Percentiles rank a stretch among this genome's conserved stretches.
Conservation (phyloP, 2,329 filamentous ascomycete genomes). For the Zymoseptoria ardabiliae region DNA sequence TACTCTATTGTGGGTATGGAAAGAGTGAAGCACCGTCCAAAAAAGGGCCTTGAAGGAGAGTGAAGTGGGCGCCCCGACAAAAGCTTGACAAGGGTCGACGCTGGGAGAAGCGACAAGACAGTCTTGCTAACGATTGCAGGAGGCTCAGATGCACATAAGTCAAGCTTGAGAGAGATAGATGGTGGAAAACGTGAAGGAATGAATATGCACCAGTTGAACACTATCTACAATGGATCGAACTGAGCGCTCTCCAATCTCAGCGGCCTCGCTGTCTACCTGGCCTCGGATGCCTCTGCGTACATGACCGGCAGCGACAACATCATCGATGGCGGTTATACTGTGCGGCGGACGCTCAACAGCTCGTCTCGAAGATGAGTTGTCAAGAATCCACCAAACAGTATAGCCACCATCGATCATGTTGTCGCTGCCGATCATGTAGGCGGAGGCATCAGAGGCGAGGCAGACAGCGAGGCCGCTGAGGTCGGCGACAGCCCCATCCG, state of each 20-base stretch:
- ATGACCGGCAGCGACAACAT: constrained; percentile 71
- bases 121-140: no score
- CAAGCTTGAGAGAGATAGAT: no score
- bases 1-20: no score
- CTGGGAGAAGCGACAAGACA: no score
- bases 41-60: no score
- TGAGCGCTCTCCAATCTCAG: constrained; percentile 67
- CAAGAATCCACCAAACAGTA: neutral
- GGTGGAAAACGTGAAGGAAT: no score
- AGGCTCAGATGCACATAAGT: no score
- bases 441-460: neutral
- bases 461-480: neutral
- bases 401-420: neutral
- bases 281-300: constrained; percentile 63
- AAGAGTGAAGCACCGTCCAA: no score
- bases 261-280: constrained; percentile 68
- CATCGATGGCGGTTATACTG: constrained; percentile 64
- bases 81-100: no score
- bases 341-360: constrained; percentile 33
- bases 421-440: neutral
- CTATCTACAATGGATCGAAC: neutral
- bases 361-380: neutral
- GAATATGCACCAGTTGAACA: neutral
- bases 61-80: no score
- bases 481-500: neutral